A percentile compares a stretch with the other conserved stretches of the same genome.
phyloP scores from a whole-genome alignment of 768 basidiomycete genomes.

The Suillus plorans region DNA sequence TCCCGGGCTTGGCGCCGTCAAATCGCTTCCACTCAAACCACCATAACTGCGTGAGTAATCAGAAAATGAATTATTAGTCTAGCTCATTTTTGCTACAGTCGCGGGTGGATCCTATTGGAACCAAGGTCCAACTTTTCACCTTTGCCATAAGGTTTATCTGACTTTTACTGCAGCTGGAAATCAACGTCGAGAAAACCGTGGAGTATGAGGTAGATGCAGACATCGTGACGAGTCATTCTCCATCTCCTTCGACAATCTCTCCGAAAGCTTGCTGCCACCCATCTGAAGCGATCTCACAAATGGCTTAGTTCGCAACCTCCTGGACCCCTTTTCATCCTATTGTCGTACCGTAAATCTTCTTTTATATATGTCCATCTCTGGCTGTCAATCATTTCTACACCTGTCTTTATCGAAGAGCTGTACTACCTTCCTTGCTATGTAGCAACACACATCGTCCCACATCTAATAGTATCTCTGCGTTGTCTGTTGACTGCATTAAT shows the following conservation, averaged over 20 bases:
- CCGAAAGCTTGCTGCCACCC: neutral
- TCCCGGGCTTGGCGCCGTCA: conserved; percentile 20
- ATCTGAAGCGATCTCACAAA: neutral
- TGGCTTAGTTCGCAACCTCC: neutral
- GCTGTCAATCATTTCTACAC: neutral
- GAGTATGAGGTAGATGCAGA: conserved; percentile 21
- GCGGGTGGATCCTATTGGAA: conserved; percentile 12
- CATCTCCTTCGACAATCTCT: conserved; percentile 1
- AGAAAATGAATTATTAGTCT: neutral
- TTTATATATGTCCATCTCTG: neutral
- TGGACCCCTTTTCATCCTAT: neutral
- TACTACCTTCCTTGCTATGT: neutral
- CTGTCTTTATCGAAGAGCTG: neutral
- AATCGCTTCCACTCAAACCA: conserved; percentile 14
- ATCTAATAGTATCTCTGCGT: neutral
- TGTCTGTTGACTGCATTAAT: neutral
- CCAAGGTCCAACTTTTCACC: conserved; percentile 20
- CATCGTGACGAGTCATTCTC: neutral
- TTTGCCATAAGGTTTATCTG: neutral
- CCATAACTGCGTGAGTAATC: neutral
- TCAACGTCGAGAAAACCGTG: conserved; percentile 29
- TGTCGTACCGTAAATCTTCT: neutral
- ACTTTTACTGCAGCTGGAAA: conserved; percentile 21
- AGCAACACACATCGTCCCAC: neutral
- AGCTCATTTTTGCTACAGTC: conserved; percentile 8